A percentile compares a stretch with the other conserved stretches of the same genome.
Conservation (phyloP, 768 basidiomycete species). For the Pulveroboletus ravenelii region DNA sequence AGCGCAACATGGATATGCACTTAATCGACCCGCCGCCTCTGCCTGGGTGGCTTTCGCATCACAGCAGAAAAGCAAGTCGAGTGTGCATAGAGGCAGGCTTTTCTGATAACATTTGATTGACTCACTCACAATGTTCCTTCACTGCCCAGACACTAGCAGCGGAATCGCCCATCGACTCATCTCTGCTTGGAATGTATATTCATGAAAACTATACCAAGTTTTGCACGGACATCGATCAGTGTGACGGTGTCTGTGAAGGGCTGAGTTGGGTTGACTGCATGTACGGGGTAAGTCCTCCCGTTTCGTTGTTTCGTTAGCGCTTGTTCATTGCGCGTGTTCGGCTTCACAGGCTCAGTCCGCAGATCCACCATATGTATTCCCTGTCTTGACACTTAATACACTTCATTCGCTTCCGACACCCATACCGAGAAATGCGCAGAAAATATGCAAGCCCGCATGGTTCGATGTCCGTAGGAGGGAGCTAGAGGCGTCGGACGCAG, state of each 20-base stretch:
- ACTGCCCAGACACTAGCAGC: constrained; percentile 59
- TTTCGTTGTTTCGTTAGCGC: not conserved
- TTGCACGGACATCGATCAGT: constrained; percentile 73
- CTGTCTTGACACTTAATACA: constrained; percentile 73
- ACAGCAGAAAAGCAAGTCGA: constrained; percentile 63
- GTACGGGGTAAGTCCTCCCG: constrained; percentile 43
- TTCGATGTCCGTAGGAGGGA: constrained; percentile 61
- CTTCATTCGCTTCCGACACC: constrained; percentile 87
- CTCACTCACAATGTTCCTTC: not conserved
- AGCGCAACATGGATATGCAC: constrained; percentile 51
- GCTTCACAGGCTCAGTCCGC: constrained; percentile 51
- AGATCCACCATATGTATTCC: constrained; percentile 78
- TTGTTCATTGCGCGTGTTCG: not conserved
- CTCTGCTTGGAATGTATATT: constrained; percentile 81
- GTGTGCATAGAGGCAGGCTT: constrained; percentile 68
- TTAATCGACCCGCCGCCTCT: constrained; percentile 53
- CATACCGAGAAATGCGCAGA: constrained; percentile 73
- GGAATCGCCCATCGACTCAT: constrained; percentile 88
- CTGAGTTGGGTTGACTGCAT: constrained; percentile 74
- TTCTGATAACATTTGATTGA: not conserved
- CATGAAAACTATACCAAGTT: constrained; percentile 94
- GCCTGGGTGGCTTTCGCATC: constrained; percentile 54
- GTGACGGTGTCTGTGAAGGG: constrained; percentile 63
- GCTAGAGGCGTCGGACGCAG: constrained; percentile 55
- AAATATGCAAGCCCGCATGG: constrained; percentile 81